A percentile compares a stretch with the other conserved stretches of the same genome.
Conservation (phyloP, 768 basidiomycete species). For the Hygrophorus pudorinus region DNA sequence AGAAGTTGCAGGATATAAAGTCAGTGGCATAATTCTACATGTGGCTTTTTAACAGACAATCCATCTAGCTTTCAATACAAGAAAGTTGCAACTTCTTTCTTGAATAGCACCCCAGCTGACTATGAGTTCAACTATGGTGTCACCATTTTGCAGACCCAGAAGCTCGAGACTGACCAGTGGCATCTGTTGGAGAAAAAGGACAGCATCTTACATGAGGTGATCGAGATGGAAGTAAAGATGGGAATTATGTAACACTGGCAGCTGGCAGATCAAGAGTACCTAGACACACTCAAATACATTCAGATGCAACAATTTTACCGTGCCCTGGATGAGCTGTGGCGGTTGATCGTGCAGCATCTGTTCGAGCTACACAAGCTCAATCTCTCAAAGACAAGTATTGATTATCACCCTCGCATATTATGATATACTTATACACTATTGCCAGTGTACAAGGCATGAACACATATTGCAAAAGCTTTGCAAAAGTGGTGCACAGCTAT, state of each 20-base stretch:
- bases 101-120: conserved; percentile 8
- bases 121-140: conserved; percentile 10
- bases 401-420: neutral
- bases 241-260: conserved; percentile 19
- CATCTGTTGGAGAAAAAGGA: no score
- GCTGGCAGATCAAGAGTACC: conserved; percentile 15
- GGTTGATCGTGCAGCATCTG: no score
- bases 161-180: conserved; percentile 14
- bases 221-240: conserved; percentile 16
- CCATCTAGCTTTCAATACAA: conserved; percentile 9
- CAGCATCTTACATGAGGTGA: conserved; percentile 7
- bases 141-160: conserved; percentile 12
- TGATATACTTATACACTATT: neutral
- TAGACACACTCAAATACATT: conserved; percentile 11
- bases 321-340: no score
- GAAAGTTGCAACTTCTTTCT: conserved; percentile 7
- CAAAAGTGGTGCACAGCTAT: conserved; percentile 17
- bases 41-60: neutral
- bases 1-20: conserved; percentile 8
- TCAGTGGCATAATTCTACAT: no score
- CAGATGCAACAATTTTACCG: conserved; percentile 6
- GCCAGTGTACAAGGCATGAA: no score
- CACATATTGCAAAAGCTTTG: conserved; percentile 19
- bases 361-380: conserved; percentile 17
- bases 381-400: conserved; percentile 22